Evolutionary conservation across 148 eudicot species (phyloP).

Genomic region (Amaranthus palmeri): DNA sequence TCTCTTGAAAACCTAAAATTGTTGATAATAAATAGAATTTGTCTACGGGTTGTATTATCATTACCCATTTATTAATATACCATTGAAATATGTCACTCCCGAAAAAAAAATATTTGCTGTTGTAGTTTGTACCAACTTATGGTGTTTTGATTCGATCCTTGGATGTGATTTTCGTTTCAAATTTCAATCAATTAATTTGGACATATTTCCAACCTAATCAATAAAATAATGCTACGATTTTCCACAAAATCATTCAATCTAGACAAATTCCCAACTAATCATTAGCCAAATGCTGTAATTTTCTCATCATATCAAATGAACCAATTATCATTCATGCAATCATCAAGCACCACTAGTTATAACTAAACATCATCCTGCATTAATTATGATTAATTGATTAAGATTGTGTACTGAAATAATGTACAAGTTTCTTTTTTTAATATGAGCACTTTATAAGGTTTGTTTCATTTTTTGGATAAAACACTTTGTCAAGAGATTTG

Average conservation of each 20-base stretch:
- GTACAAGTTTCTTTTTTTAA: too few species aligned
- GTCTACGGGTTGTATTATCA: too few species aligned
- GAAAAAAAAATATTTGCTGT: too few species aligned
- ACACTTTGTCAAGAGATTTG: neutral
- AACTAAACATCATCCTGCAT: neutral
- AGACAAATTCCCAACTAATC: slow-evolving; percentile 14
- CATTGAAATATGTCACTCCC: too few species aligned
- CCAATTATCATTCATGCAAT: neutral
- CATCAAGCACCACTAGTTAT: neutral
- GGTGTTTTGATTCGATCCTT: too few species aligned
- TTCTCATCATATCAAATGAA: neutral
- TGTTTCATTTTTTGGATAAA: too few species aligned
- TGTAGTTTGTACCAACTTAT: too few species aligned
- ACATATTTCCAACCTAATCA: neutral
- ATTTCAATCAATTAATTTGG: neutral
- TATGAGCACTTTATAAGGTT: too few species aligned
- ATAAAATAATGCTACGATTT: neutral
- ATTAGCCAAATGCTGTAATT: slow-evolving; percentile 1
- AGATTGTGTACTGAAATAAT: neutral
- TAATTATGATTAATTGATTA: neutral
- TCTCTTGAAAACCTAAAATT: too few species aligned
- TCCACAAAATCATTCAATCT: neutral
- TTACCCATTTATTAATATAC: too few species aligned
- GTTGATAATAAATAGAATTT: too few species aligned
- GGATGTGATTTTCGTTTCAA: neutral